Base-by-base conservation (phyloP, 2,329 filamentous ascomycete genomes). In the Botryotinia globosa region DNA sequence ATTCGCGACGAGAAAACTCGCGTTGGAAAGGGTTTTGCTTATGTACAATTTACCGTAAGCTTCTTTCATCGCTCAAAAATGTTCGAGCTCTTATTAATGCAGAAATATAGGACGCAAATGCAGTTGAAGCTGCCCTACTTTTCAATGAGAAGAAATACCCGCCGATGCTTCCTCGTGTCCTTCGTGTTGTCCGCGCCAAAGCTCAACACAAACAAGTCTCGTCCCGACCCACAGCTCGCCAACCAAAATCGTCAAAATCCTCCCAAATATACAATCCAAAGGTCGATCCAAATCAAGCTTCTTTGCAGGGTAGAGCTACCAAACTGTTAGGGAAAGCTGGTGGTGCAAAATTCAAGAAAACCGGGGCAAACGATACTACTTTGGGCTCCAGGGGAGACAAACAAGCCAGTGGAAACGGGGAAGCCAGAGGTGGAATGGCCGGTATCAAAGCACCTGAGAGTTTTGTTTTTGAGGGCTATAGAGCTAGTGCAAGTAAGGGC, bases 11-110 rank as follows among this genome's bases (percentile, higher is more conserved):
- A 92, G 75, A 91, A 92, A 77, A 99, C 97, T 12, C 89, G 97
- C 67, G 93, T 99, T 44, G 94, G 96, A 79, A 99, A 99, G 81
- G 96, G 96, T 7, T 94, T 99, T 80, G 97, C 97, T 75, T 99
- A 99, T 79, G 95, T 99, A 25, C 96, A 99, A 80, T 99, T 99
- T 83, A 89, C 91, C 79, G 89, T 90, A 78, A 84, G 85, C 82
- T 62, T 74, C 59, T 61, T 16, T 32, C 32, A 3, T 44, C 22
- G 34, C n/a, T 34, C n/a, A 37, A 68, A 59, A 18, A 16, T 6
- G 7, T 56, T 42, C 16, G 18, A 56, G 25, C 18, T 48, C 51
- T 22, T 72, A 42, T 63, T 63, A 56, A 67, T 77, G 80, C 73
- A 66, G 12, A 61, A 44, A 65, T 72, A 12, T 78, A 91, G 85